Evolutionary conservation across 2,329 filamentous ascomycete genomes (phyloP).

Genomic region (Arthrobotrys megalospora): DNA sequence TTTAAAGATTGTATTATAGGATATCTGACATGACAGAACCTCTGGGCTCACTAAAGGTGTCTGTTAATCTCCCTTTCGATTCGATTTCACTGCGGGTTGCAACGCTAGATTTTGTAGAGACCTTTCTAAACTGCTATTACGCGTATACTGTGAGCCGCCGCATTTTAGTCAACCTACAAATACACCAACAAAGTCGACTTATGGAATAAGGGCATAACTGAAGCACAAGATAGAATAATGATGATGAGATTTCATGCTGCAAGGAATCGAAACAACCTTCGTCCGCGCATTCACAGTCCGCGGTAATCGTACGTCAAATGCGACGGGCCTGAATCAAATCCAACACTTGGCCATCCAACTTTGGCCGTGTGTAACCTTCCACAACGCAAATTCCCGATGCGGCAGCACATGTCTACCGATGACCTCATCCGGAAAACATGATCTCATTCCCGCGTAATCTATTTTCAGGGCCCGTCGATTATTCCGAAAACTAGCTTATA

Average conservation of each 20-base stretch:
- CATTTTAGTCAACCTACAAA: too few relatives aligned
- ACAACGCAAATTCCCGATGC: conserved; percentile 44
- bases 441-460: conserved; percentile 54
- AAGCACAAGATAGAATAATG: too few relatives aligned
- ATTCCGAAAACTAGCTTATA: not conserved
- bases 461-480: conserved; percentile 24
- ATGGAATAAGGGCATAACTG: too few relatives aligned
- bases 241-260: too few relatives aligned
- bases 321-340: conserved; percentile 31
- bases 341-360: conserved; percentile 9
- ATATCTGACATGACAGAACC: conserved; percentile 25
- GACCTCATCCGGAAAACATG: conserved; percentile 53
- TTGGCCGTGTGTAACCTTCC: conserved; percentile 42
- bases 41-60: not conserved
- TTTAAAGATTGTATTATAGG: conserved; percentile 58
- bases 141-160: too few relatives aligned
- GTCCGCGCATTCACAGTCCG: too few relatives aligned
- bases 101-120: too few relatives aligned
- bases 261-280: too few relatives aligned
- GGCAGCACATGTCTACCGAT: conserved; percentile 28
- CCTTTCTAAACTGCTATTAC: too few relatives aligned
- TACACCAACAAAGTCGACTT: too few relatives aligned
- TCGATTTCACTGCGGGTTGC: too few relatives aligned
- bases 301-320: conserved; percentile 17
- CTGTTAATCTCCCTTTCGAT: not conserved